Percentiles rank a stretch among this genome's conserved stretches.
Evolutionary conservation across 2,329 filamentous ascomycete genomes (phyloP).

Genomic region (Metarhizium guizhouense): DNA sequence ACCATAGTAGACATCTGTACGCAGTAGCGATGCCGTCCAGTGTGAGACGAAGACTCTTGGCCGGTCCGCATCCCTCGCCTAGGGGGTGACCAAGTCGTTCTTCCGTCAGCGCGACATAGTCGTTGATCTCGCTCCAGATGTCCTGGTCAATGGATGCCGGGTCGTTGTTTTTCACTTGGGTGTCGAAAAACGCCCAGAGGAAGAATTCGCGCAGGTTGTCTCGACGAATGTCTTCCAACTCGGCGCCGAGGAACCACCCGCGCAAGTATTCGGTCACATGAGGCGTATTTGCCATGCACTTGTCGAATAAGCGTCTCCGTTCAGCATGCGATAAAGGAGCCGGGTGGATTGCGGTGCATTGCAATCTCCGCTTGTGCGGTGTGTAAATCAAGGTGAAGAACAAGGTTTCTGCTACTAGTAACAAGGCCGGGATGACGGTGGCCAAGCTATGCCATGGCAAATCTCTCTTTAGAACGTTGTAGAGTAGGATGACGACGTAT

Average conservation of each 20-base stretch:
- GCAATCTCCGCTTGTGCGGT: conserved; percentile 32
- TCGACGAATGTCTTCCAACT: conserved; percentile 45
- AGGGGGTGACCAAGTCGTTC: conserved; percentile 40
- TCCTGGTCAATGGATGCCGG: conserved; percentile 18
- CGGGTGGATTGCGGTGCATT: conserved; percentile 30
- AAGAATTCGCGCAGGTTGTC: conserved; percentile 62
- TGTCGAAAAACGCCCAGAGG: conserved; percentile 58
- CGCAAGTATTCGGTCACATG: conserved; percentile 48
- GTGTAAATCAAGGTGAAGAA: conserved; percentile 34
- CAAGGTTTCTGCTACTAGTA: conserved; percentile 29
- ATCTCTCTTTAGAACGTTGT: conserved; percentile 9
- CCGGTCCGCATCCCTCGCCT: conserved; percentile 44
- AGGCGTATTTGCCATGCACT: conserved; percentile 44
- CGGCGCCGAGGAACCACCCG: conserved; percentile 58
- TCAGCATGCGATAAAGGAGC: conserved; percentile 32
- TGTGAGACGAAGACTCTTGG: conserved; percentile 52
- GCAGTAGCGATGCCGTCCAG: conserved; percentile 53
- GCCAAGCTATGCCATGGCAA: neutral
- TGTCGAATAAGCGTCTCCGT: conserved; percentile 46
- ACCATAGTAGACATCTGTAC: conserved; percentile 58
- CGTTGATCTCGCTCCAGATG: conserved; percentile 31
- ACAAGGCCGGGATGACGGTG: conserved; percentile 15
- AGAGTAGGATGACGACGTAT: conserved; percentile 22
- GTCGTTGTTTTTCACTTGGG: conserved; percentile 19
- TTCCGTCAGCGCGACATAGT: conserved; percentile 44